Evolutionary conservation across 352 stramenopile species (phyloP).

Genomic region (Globisporangium solare): DNA sequence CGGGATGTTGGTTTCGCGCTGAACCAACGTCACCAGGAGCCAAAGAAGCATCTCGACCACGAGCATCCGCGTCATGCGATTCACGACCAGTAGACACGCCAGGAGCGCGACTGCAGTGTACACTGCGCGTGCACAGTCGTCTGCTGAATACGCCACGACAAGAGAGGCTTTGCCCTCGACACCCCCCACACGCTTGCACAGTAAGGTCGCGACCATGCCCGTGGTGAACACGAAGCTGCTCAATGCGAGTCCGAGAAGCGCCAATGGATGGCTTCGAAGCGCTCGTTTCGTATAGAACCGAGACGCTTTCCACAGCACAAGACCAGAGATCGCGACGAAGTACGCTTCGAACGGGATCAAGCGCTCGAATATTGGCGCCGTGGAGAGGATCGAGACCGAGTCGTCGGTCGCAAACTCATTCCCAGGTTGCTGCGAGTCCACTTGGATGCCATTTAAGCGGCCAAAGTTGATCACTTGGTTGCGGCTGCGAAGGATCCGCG

Average conservation of each 20-base stretch:
- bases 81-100: slow-evolving; percentile 5
- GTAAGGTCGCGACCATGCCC: slow-evolving; percentile 22
- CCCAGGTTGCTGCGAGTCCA: slow-evolving; percentile 39
- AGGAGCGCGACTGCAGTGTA: slow-evolving; percentile 25
- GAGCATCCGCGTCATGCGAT: slow-evolving; percentile 10
- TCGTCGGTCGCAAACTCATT: slow-evolving; percentile 77
- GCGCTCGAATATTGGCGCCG: slow-evolving; percentile 35
- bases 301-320: slow-evolving; percentile 30
- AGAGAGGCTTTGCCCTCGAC: slow-evolving; percentile 1
- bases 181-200: slow-evolving; percentile 11
- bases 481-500: slow-evolving; percentile 60
- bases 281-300: neutral
- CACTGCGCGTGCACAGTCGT: slow-evolving; percentile 43
- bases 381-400: slow-evolving; percentile 79
- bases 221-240: slow-evolving; percentile 14
- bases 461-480: slow-evolving; percentile 90
- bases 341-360: slow-evolving; percentile 22
- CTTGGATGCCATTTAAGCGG: slow-evolving; percentile 51
- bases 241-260: slow-evolving; percentile 8
- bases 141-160: slow-evolving; percentile 12
- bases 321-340: slow-evolving; percentile 29
- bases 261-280: neutral
- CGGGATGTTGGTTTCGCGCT: slow-evolving; percentile 55
- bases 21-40: slow-evolving; percentile 53
- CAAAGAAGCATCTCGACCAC: slow-evolving; percentile 50